These are phyloP conservation scores for Solanum megistacrolobum DNA, from an alignment of 257 asterid genomes.

Conservation along the genomic window DNA sequence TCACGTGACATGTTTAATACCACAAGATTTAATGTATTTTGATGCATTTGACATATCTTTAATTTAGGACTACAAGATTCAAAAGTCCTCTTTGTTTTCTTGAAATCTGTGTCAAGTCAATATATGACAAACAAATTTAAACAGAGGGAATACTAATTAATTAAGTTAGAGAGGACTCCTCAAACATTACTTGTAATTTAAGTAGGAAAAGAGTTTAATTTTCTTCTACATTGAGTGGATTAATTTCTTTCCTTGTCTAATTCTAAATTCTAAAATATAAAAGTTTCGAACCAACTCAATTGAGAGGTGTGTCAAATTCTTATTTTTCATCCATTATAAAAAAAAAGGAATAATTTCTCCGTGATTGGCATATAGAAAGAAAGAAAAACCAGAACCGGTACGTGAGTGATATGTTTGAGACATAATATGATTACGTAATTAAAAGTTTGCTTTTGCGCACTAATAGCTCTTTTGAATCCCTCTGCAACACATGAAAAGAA, in stretches of 20 bases:
- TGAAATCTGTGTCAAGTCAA: not conserved
- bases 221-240: conserved; percentile 4
- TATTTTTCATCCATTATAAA: not conserved
- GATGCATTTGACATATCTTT: not conserved
- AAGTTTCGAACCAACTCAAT: not conserved
- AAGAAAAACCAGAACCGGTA: not conserved
- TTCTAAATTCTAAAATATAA: not conserved
- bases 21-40: not conserved
- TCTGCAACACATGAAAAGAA: not conserved
- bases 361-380: not conserved
- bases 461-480: not conserved
- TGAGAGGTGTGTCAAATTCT: not conserved
- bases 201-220: not conserved
- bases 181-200: not conserved
- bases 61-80: not conserved
- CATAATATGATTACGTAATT: not conserved
- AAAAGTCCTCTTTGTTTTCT: not conserved
- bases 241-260: conserved; percentile 18
- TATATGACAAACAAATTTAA: not conserved
- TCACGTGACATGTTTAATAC: not conserved
- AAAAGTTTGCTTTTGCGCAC: not conserved
- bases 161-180: not conserved
- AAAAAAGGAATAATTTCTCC: not conserved
- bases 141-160: not conserved
- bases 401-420: not conserved